Conservation (phyloP, 192 early-diverging fungal genomes). For the Backusella tarrabulga region DNA sequence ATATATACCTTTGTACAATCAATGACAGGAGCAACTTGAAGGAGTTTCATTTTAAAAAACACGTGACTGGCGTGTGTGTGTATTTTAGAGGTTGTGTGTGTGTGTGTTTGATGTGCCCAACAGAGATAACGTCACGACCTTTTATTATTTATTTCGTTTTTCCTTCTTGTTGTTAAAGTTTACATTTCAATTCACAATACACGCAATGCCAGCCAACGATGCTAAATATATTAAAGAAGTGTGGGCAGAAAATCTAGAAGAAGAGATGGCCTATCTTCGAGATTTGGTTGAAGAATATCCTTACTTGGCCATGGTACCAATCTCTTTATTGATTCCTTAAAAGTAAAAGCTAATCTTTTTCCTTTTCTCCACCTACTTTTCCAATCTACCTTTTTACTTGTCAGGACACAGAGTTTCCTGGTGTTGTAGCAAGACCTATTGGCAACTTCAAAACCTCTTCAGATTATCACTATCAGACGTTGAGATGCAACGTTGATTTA, state of each 20-base stretch:
- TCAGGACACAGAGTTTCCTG: slow-evolving; percentile 98
- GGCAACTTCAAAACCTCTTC: slow-evolving; percentile 93
- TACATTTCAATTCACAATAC: slow-evolving; percentile 1
- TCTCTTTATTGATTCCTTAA: background rate
- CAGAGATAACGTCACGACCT: background rate
- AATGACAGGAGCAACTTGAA: too few species aligned
- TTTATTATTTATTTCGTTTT: background rate
- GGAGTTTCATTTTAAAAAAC: too few species aligned
- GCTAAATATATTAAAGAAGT: slow-evolving; percentile 73
- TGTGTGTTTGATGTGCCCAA: background rate
- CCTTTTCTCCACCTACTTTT: background rate
- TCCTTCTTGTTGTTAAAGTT: background rate
- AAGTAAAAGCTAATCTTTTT: background rate
- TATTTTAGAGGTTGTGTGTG: background rate
- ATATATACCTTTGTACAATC: too few species aligned
- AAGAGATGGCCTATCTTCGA: slow-evolving; percentile 86
- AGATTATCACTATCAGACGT: slow-evolving; percentile 97
- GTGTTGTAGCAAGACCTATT: slow-evolving; percentile 97
- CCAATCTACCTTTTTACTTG: background rate
- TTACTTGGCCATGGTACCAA: slow-evolving; percentile 90
- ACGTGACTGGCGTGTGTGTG: too few species aligned
- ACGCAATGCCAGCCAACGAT: slow-evolving; percentile 30
- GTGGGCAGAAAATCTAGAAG: slow-evolving; percentile 95
- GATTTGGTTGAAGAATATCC: slow-evolving; percentile 88
- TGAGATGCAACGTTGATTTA: slow-evolving; percentile 97